Base-by-base conservation (phyloP, 306 rosid species). In the Acacia crassicarpa region DNA sequence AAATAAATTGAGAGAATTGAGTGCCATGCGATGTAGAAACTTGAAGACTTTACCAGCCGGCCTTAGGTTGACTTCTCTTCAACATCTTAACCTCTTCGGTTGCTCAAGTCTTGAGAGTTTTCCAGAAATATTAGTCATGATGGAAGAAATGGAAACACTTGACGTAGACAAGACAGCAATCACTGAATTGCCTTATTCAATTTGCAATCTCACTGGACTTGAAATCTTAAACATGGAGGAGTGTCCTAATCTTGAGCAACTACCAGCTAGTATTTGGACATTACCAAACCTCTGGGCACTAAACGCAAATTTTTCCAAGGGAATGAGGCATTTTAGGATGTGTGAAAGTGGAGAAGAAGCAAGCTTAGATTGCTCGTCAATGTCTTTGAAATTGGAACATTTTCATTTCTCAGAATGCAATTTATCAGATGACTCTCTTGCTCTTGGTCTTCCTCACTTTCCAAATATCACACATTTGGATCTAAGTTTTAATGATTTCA, bases 91-190 rank as follows among this genome's bases (percentile, higher is more conserved):
- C 1, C 20, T 83, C 46, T 33, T 32, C 1, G 0, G 5, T 1
- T 83, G 76, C 27, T 78, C 75, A 33, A 67, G 49, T 33, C 53
- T 68, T 33, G 15, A 12, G 13, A 48, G 22, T 45, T 66, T 78
- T 23, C 68, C 56, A 15, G 13, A 67, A 20, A 45, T 68, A 49
- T 35, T 40, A 51, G 76, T 1, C 2, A 40, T 3, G 4, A 68
- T 78, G 82, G 27, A 51, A 67, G 53, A 54, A 4, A 48, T 67
- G 17, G 40, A 1, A 22, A 8, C 15, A 22, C 63, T 68, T 78
- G 54, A 16, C 38, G 9, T 68, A 66, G 9, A 25, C 1, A 51
- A 46, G 25, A 78, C 67, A 16, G 19, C 74, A 4, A 51, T 67
- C 4, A n/a, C 9, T 22, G 67, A 68, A 68, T 13, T 68, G 43